These are phyloP conservation scores for Oxytropis ochrocephala DNA, from an alignment of 306 rosid genomes.

Conservation along the genomic window DNA sequence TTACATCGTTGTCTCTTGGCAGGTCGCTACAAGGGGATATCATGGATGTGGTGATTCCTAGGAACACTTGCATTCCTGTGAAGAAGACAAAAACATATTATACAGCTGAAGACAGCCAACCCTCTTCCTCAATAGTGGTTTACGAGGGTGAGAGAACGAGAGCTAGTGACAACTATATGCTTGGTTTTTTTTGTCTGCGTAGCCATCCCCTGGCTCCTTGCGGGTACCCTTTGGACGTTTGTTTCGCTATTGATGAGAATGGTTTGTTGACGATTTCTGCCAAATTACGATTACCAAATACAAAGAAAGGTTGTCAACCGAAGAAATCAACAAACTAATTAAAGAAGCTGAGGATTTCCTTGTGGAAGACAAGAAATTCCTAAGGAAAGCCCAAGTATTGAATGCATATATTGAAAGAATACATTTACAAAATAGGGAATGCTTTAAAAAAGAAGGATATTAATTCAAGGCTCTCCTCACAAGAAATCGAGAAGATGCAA, in stretches of 20 bases:
- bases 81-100: no score
- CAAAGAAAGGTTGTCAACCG: constrained; percentile 26
- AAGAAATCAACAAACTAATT: constrained; percentile 35
- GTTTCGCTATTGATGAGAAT: constrained; percentile 19
- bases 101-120: no score
- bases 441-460: constrained; percentile 17
- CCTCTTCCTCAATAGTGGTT: no score
- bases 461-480: not conserved
- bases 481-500: constrained; percentile 28
- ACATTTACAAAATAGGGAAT: constrained; percentile 28
- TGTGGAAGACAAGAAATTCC: constrained; percentile 31
- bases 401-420: constrained; percentile 28
- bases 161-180: no score
- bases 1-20: no score
- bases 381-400: constrained; percentile 24
- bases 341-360: constrained; percentile 34
- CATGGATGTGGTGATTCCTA: no score
- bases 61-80: no score
- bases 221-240: constrained; percentile 24
- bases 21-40: no score
- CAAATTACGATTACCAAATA: no score
- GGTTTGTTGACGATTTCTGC: no score
- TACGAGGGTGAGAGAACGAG: no score
- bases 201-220: constrained; percentile 41
- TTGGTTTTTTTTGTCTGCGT: not conserved